Evolutionary conservation across 169 alveolate species (phyloP), one percentile per base, ranked within the genome.

Genomic region (Plasmodium yoelii): DNA sequence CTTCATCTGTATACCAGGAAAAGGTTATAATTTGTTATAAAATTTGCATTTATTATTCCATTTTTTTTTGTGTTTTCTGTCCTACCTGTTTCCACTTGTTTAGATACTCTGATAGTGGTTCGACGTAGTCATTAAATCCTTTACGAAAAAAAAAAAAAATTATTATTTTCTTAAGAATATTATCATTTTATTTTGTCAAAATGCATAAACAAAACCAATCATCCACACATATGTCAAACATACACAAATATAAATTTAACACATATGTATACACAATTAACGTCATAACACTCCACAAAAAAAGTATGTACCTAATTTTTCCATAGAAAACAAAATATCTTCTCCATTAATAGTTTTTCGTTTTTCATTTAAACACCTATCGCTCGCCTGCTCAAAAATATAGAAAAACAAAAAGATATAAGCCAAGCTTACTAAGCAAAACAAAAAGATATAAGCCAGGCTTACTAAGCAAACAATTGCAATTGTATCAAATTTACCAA

Each of bases 261-360:
- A 51, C 26, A 22, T 61, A 3, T 5, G 7, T 3, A 34, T 34
- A 3, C 4, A 34, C 7, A 34, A 34, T 3, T 34, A 34, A 34
- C 2, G 4, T 34, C 42, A 4, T 34, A 34, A 34, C 4, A 34
- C 4, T 34, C 0, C 0, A n/a, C 7, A 34, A 34, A 34, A 34
- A 34, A 34, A 34, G 42, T 34, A 34, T 34, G 7, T 3, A 1
- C 99, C 99, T 49, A 97, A 93, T 53, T 93, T 93, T 57, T 94
- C 95, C 94, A 98, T 93, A 9, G 99, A 98, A 92, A 93, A 87
- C 15, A 98, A 72, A 19, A 98, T 91, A 89, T 98, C 99, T 64
- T 97, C 99, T 26, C 98, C 99, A 88, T 95, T 97, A 26, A 98
- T 95, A 13, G 98, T 98, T 87, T 97, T 98, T 64, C 99, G 92